phyloP scores from a whole-genome alignment of 495 filamentous ascomycete genomes.

The Penicillium goetzii region DNA sequence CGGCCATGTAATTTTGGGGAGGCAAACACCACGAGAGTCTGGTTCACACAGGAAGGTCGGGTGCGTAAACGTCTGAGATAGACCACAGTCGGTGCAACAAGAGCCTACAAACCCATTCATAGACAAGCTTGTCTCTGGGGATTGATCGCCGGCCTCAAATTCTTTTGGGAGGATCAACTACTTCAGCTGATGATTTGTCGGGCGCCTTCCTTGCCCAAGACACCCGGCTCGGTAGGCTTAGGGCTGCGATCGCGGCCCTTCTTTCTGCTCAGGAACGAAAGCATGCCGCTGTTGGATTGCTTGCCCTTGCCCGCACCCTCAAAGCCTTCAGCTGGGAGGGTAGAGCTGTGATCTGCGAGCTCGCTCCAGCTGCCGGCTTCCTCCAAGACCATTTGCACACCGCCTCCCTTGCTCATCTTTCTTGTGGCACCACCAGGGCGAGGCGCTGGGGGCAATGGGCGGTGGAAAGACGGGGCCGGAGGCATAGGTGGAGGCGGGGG shows the following conservation, averaged over 20 bases:
- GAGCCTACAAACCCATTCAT: not conserved
- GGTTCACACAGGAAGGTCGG: not conserved
- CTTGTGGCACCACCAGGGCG: conserved; percentile 44
- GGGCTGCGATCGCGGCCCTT: conserved; percentile 90
- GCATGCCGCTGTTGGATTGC: conserved; percentile 69
- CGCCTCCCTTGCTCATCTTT: conserved; percentile 78
- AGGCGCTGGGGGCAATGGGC: conserved; percentile 37
- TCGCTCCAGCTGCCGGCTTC: conserved; percentile 89
- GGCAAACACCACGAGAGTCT: not conserved
- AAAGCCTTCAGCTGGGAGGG: conserved; percentile 68
- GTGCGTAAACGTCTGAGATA: not conserved
- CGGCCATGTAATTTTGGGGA: not conserved
- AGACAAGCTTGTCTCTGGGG: not conserved
- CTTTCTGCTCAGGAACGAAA: conserved; percentile 85
- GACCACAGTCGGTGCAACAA: not conserved
- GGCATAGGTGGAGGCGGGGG: conserved; percentile 41
- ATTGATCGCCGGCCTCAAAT: not conserved
- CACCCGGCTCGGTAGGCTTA: conserved; percentile 90
- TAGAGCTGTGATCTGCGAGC: conserved; percentile 79
- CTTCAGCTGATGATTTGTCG: conserved; percentile 57
- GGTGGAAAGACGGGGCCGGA: conserved; percentile 42
- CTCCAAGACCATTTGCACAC: conserved; percentile 87
- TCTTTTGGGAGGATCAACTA: not conserved
- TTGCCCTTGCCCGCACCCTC: conserved; percentile 54
- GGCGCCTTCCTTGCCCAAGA: conserved; percentile 93